Evolutionary conservation across 352 stramenopile species (phyloP), one percentile per base, ranked within the genome.

Genomic region (Globisporangium middletonii): DNA sequence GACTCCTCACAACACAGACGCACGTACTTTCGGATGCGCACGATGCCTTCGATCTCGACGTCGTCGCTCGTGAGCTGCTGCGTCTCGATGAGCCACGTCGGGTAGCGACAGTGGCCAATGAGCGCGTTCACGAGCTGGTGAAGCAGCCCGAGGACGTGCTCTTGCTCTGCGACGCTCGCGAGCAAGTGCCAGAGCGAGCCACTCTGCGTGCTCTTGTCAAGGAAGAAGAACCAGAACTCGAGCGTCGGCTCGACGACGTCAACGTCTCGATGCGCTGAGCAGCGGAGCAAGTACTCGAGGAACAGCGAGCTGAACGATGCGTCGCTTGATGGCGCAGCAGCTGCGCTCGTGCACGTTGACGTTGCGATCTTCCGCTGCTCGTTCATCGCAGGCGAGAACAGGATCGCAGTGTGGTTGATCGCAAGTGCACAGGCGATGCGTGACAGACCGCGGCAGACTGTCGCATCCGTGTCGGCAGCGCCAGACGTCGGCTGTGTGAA

Each of bases 201-300:
- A 42, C 72, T 72, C 50, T 83, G 67, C 4, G 68, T 59, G 48
- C 64, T 72, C n/a, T 75, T 67, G 54, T 94, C 84, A 11, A 94
- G 69, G n/a, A 94, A 76, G 51, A 91, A 91, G 67, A 90, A 94
- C 84, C 84, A 94, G 33, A 94, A 89, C 62, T 94, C 84, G 33
- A 94, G 69, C 30, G 83, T 94, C 15, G 78, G 77, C 44, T 91
- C 73, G 11, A 74, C 71, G 9, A 88, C 76, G 33, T 82, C 66
- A 11, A 71, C 53, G 35, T 90, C 70, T 15, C 67, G 45, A 44
- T 78, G 82, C 19, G 75, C 75, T 8, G 82, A 87, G 53, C 82
- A 92, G 16, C 64, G 57, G 26, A 94, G 54, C 37, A 92, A 62
- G 19, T 86, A 65, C 37, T 90, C 73, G 27, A 94, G 60, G 54